Percentiles rank a stretch among this genome's conserved stretches.
Conservation (phyloP, 192 early-diverging fungal species). For the Kickxella alabastrina region DNA sequence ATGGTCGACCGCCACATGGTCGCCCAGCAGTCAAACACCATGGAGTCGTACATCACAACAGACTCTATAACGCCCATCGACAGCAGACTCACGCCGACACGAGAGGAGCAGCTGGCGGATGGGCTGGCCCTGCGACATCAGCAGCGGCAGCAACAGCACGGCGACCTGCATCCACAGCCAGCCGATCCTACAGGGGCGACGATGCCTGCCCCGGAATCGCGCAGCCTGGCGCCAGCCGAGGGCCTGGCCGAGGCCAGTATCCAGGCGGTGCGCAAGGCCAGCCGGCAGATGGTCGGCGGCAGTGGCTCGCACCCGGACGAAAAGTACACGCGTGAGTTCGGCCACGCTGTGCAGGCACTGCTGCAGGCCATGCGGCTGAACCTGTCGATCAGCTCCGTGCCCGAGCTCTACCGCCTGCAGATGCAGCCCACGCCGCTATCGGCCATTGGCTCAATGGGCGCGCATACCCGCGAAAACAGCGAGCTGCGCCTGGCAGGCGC, state of each 20-base stretch:
- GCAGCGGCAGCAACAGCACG: not conserved
- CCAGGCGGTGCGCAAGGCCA: not conserved
- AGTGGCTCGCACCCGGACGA: slow-evolving; percentile 21
- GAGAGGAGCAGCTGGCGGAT: not conserved
- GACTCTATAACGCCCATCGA: slow-evolving; percentile 24
- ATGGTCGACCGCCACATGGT: slow-evolving; percentile 5
- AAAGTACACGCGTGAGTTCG: slow-evolving; percentile 35
- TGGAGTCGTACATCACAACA: slow-evolving; percentile 15
- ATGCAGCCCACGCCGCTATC: slow-evolving; percentile 23
- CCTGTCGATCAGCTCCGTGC: slow-evolving; percentile 39
- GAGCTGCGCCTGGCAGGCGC: slow-evolving; percentile 33
- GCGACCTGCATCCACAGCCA: not conserved
- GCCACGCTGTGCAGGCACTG: slow-evolving; percentile 42
- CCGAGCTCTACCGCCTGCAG: slow-evolving; percentile 38
- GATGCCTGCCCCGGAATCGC: not conserved
- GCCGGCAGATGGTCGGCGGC: slow-evolving; percentile 1
- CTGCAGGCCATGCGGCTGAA: slow-evolving; percentile 49
- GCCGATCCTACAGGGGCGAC: too few species aligned
- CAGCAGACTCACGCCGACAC: slow-evolving; percentile 18
- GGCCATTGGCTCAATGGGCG: slow-evolving; percentile 18
- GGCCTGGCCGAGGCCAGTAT: not conserved
- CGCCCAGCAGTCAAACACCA: slow-evolving; percentile 11
- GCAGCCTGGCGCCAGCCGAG: not conserved
- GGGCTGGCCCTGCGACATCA: not conserved
- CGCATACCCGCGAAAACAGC: not conserved